Base-by-base conservation (phyloP, 306 rosid genomes). In the Sechiopsis laciniata region DNA sequence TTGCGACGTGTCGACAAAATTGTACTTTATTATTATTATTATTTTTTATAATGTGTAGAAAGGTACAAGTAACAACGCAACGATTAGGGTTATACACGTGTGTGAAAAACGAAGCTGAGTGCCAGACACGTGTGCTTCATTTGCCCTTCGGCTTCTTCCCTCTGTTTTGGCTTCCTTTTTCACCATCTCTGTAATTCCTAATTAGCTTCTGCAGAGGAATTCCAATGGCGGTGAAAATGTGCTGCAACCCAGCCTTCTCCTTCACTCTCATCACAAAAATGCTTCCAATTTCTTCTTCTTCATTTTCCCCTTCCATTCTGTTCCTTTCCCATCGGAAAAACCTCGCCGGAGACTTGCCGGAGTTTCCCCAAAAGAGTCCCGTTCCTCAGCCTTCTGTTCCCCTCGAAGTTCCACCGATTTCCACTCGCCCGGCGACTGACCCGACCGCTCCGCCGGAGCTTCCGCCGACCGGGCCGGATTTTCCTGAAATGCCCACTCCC, bases 391-490 rank as follows among this genome's bases (percentile, higher is more conserved):
- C 83, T 14, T 6, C 83, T 0, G 17, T 77, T 51, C 88, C 87
- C 3, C 72, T 52, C 48, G 89, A 87, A 54, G n/a, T 72, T 1
- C 88, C 81, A 0, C 48, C 55, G 0, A 11, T 67, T 71, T 83
- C 86, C 1, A 70, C 13, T 40, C 58, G 0, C 53, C 88, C 88
- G 7, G 89, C 82, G 57, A n/a, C 32, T 2, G 78, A 81, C 37
- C 88, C 86, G 0, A 22, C 15, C 0, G 76, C 71, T 0, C 88
- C 86, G 2, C 79, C 88, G 3, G 92, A 78, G 37, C 88, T 89
- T 40, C 37, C 86, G 19, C 79, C 69, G 7, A 3, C 83, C 5
- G 64, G 45, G 0, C 77, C 77, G 58, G 70, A 59, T 3, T 74
- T 74, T 21, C 77, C 77, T 6, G 20, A 5, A 4, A 10, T 48